Evolutionary conservation across 345 rosid genomes (phyloP).

Genomic region (Eucalyptus polyanthemos): DNA sequence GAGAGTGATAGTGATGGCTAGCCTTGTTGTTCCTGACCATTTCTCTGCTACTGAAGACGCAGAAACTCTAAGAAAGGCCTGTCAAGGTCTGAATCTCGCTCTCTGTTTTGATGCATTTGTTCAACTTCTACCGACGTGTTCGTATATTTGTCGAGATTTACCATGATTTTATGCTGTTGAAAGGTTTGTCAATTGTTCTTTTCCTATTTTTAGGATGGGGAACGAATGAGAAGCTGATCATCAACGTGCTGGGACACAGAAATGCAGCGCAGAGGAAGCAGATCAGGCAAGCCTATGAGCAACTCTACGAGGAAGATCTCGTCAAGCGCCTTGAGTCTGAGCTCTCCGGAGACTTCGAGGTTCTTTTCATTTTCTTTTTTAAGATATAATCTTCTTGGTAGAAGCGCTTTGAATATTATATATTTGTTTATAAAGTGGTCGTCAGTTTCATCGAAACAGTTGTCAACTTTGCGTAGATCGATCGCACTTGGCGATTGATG

Average conservation of each 20-base stretch:
- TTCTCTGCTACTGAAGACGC: conserved; percentile 28
- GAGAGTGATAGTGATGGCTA: conserved; percentile 6
- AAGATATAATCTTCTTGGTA: background rate
- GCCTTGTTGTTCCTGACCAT: conserved; percentile 16
- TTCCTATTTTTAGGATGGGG: conserved; percentile 30
- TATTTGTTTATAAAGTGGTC: background rate
- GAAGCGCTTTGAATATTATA: background rate
- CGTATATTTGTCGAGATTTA: background rate
- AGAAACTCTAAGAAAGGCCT: conserved; percentile 21
- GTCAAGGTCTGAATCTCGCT: conserved; percentile 8
- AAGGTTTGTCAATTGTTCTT: background rate
- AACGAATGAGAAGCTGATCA: conserved; percentile 33
- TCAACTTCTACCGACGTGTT: background rate
- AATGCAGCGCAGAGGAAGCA: conserved; percentile 43
- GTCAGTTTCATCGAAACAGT: background rate
- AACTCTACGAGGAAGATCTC: conserved; percentile 32
- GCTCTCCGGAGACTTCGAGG: conserved; percentile 38
- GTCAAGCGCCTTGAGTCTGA: conserved; percentile 54
- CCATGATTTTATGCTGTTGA: background rate
- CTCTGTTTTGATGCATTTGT: rapidly evolving
- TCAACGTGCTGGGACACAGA: conserved; percentile 34
- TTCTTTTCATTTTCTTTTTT: background rate
- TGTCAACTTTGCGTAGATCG: background rate
- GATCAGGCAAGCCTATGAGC: conserved; percentile 32
- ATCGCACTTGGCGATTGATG: background rate